A percentile compares a stretch with the other conserved stretches of the same genome.
These are phyloP conservation scores for Brassica incana DNA, from an alignment of 345 rosid genomes.

Conservation along the genomic window DNA sequence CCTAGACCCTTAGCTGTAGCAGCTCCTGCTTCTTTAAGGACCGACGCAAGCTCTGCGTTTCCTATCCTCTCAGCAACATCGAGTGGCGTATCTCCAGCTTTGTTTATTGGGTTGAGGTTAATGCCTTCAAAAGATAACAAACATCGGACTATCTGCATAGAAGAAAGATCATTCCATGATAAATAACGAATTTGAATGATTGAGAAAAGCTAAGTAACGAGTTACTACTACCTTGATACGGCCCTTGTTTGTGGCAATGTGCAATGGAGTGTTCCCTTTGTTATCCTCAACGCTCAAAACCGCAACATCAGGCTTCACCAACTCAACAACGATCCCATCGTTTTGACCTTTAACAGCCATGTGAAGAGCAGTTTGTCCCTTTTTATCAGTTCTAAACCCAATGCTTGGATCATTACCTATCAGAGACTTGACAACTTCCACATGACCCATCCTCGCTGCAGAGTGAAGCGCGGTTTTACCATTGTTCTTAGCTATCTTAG, in stretches of 20 bases:
- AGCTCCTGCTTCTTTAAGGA: constrained; percentile 89
- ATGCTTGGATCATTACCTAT: constrained; percentile 78
- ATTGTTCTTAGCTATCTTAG: constrained; percentile 89
- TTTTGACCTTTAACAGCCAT: constrained; percentile 99
- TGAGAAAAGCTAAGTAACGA: constrained; percentile 9
- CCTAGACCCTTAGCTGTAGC: constrained; percentile 70
- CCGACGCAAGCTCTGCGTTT: constrained; percentile 49
- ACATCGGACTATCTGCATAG: constrained; percentile 71
- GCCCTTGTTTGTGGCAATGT: constrained; percentile 82
- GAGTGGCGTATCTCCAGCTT: constrained; percentile 86
- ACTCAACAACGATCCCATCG: constrained; percentile 76
- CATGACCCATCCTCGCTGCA: constrained; percentile 97
- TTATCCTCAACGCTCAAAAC: constrained; percentile 74
- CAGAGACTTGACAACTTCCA: constrained; percentile 81
- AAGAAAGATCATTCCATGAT: constrained; percentile 25
- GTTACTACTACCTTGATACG: constrained; percentile 62
- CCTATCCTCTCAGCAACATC: constrained; percentile 80
- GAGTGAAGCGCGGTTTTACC: constrained; percentile 98
- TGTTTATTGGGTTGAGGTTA: constrained; percentile 67
- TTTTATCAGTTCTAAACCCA: constrained; percentile 78
- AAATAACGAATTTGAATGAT: not conserved
- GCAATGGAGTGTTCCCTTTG: constrained; percentile 89
- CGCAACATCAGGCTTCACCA: constrained; percentile 71
- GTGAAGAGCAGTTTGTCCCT: constrained; percentile 95
- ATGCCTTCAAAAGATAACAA: constrained; percentile 68